Percentiles rank a stretch among this genome's conserved stretches.
Evolutionary conservation across 2,329 filamentous ascomycete species (phyloP).

Genomic region (Alternaria hordeiaustralica): DNA sequence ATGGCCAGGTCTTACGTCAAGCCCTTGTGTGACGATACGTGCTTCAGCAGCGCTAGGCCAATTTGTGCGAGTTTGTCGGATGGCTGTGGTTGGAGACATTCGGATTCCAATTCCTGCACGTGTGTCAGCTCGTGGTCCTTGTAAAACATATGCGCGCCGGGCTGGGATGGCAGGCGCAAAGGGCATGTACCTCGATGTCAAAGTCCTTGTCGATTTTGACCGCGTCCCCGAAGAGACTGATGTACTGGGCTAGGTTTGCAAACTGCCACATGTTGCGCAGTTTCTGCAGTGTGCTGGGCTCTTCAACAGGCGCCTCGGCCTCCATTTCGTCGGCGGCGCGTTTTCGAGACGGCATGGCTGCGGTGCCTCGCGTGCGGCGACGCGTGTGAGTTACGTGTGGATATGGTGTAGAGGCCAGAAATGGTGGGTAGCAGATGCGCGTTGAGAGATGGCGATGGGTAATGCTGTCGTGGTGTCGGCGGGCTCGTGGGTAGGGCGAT

Average conservation of each 20-base stretch:
- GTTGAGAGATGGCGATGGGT: not conserved
- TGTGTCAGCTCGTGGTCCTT: conserved; percentile 35
- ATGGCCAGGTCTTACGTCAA: conserved; percentile 71
- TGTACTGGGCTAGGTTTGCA: conserved; percentile 91
- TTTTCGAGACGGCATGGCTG: conserved; percentile 48
- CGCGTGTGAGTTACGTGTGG: conserved; percentile 32
- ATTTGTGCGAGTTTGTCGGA: conserved; percentile 80
- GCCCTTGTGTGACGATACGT: conserved; percentile 90
- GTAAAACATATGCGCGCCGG: conserved; percentile 16
- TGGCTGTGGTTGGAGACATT: conserved; percentile 78
- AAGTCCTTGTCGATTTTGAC: conserved; percentile 90
- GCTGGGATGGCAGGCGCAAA: conserved; percentile 27
- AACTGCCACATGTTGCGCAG: conserved; percentile 96
- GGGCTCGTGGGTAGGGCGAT: conserved; percentile 6
- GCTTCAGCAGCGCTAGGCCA: conserved; percentile 86
- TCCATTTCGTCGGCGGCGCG: conserved; percentile 61
- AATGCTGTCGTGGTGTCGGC: conserved; percentile 1
- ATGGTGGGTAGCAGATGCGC: not conserved
- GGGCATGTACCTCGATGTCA: conserved; percentile 77
- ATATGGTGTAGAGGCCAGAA: not conserved
- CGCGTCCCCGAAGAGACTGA: conserved; percentile 85
- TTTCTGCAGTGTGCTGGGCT: conserved; percentile 61
- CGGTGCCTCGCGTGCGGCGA: conserved; percentile 39
- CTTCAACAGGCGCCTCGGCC: conserved; percentile 54
- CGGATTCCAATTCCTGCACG: conserved; percentile 80